Evolutionary conservation across 1,284 basidiomycete genomes (phyloP).

Genomic region (Mrakiaceae sp.): DNA sequence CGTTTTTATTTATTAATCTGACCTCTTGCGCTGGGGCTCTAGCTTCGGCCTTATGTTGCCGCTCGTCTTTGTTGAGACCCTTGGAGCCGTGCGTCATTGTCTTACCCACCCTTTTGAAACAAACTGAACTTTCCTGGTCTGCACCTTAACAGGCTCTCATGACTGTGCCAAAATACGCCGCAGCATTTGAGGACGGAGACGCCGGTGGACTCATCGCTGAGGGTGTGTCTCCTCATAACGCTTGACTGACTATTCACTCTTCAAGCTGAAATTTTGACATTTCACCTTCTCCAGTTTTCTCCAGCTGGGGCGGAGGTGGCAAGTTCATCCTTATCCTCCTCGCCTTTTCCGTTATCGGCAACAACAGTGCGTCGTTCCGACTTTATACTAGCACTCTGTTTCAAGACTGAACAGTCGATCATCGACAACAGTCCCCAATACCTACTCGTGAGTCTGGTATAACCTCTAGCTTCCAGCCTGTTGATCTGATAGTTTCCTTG

Average conservation of each 20-base stretch:
- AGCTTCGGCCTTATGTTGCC: constrained; percentile 47
- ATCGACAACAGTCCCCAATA: constrained; percentile 40
- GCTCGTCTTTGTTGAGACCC: constrained; percentile 44
- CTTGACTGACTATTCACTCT: too few relatives aligned
- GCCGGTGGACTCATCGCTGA: constrained; percentile 39
- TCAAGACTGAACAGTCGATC: too few relatives aligned
- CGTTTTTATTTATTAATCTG: too few relatives aligned
- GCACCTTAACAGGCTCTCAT: constrained; percentile 23
- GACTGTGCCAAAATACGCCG: constrained; percentile 45
- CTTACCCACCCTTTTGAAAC: too few relatives aligned
- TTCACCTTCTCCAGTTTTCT: constrained; percentile 17
- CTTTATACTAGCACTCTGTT: background rate
- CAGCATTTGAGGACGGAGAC: constrained; percentile 41
- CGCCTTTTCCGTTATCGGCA: constrained; percentile 47
- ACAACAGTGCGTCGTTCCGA: constrained; percentile 30
- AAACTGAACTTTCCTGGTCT: too few relatives aligned
- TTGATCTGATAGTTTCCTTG: too few relatives aligned
- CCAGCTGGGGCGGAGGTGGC: constrained; percentile 29
- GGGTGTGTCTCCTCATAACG: background rate
- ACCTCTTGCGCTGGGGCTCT: too few relatives aligned
- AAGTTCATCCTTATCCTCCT: constrained; percentile 49
- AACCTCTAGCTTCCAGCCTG: too few relatives aligned
- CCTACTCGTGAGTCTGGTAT: constrained; percentile 25
- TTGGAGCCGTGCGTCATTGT: constrained; percentile 29
- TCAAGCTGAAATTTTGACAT: too few relatives aligned